Evolutionary conservation across 2,329 filamentous ascomycete genomes (phyloP).

Genomic region (Pseudogymnoascus sp.): DNA sequence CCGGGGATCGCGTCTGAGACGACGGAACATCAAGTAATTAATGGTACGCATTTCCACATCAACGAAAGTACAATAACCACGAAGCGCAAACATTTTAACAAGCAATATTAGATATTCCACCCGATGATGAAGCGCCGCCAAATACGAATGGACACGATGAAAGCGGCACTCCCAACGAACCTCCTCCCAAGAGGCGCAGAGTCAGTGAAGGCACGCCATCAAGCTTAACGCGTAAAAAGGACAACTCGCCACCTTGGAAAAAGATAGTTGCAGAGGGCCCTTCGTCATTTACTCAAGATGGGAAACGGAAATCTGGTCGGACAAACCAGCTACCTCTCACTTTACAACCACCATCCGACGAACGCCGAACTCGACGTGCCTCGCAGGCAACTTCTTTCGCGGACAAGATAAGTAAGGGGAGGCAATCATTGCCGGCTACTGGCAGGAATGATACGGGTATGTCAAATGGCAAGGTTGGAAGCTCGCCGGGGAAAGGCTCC

Average conservation of each 20-base stretch:
- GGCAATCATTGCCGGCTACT: neutral
- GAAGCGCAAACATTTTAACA: neutral
- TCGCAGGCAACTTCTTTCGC: slow-evolving; percentile 26
- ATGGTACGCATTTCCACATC: slow-evolving; percentile 17
- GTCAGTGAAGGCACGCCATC: slow-evolving; percentile 40
- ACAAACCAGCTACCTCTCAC: slow-evolving; percentile 50
- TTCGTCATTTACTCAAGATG: slow-evolving; percentile 71
- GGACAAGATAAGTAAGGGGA: slow-evolving; percentile 1
- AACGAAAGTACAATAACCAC: neutral
- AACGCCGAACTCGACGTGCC: slow-evolving; percentile 42
- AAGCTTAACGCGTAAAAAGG: slow-evolving; percentile 37
- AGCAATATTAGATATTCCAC: slow-evolving; percentile 17
- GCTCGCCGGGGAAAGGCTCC: neutral
- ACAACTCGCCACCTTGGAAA: slow-evolving; percentile 87
- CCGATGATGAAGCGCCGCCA: slow-evolving; percentile 19
- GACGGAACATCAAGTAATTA: slow-evolving; percentile 24
- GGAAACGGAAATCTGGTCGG: slow-evolving; percentile 57
- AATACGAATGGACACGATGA: slow-evolving; percentile 25
- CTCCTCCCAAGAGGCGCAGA: slow-evolving; percentile 58
- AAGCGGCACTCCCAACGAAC: slow-evolving; percentile 33
- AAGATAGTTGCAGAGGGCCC: slow-evolving; percentile 76
- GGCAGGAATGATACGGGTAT: neutral
- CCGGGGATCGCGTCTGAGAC: slow-evolving; percentile 28
- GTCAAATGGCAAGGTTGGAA: slow-evolving; percentile 4
- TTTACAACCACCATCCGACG: slow-evolving; percentile 40